phyloP scores from a whole-genome alignment of 768 basidiomycete species.

The Boletales sp. region DNA sequence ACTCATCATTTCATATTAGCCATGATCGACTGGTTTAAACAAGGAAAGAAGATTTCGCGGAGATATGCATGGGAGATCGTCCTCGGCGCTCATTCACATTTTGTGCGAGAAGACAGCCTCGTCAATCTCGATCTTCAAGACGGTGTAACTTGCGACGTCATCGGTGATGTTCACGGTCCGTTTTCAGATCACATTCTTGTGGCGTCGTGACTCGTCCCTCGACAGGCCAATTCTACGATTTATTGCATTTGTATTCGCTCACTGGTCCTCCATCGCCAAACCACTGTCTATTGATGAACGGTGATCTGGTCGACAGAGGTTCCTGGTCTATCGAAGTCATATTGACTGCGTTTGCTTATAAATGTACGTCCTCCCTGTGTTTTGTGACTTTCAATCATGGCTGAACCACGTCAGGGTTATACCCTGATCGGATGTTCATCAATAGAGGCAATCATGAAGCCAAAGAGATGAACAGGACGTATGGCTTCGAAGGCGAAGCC shows the following conservation, averaged over 20 bases:
- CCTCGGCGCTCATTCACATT: constrained; percentile 74
- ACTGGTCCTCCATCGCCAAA: constrained; percentile 82
- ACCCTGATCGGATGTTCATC: constrained; percentile 84
- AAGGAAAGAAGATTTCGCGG: constrained; percentile 86
- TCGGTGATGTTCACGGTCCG: constrained; percentile 93
- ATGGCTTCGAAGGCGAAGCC: constrained; percentile 94
- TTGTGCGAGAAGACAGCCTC: constrained; percentile 76
- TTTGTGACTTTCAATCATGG: constrained; percentile 1
- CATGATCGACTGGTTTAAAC: constrained; percentile 93
- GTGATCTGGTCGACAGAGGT: constrained; percentile 97
- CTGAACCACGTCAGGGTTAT: constrained; percentile 64
- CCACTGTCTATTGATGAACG: constrained; percentile 89
- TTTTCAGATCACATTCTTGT: constrained; percentile 3
- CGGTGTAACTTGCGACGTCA: constrained; percentile 84
- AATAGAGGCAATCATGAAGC: constrained; percentile 98
- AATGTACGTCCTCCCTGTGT: constrained; percentile 54
- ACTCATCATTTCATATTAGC: constrained; percentile 72
- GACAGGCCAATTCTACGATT: constrained; percentile 91
- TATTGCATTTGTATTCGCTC: constrained; percentile 80
- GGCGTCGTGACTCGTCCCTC: background rate
- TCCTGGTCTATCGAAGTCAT: constrained; percentile 94
- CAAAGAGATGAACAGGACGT: constrained; percentile 93
- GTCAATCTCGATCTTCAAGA: constrained; percentile 73
- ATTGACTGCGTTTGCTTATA: constrained; percentile 89
- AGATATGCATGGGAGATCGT: constrained; percentile 96